These are phyloP conservation scores for Metrosideros polymorpha DNA, from an alignment of 441 rosid species.

Conservation along the genomic window DNA sequence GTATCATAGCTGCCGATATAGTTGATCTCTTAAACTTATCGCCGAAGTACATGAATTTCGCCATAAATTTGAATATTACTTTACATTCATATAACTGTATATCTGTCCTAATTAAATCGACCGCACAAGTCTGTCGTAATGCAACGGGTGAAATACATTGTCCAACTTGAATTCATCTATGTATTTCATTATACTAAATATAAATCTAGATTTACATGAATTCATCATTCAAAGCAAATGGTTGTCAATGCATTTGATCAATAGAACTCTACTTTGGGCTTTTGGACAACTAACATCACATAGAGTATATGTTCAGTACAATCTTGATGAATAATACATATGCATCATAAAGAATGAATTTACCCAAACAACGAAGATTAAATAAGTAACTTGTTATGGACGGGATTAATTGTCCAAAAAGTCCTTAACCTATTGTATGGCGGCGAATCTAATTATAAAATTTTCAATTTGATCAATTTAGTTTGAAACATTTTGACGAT, in stretches of 20 bases:
- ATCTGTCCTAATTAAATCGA: not conserved
- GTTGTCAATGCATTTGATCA: not conserved
- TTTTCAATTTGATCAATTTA: not conserved
- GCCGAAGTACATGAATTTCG: not conserved
- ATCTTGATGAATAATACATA: not conserved
- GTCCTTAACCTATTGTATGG: fast-evolving
- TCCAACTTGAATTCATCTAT: not conserved
- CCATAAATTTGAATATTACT: not conserved
- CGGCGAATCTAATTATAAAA: fast-evolving
- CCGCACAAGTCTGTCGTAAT: not conserved
- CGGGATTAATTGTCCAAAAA: not conserved
- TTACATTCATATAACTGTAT: not conserved
- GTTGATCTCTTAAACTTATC: not conserved
- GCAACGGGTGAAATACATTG: not conserved
- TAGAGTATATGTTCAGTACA: not conserved
- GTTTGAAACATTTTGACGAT: fast-evolving
- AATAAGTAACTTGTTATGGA: not conserved
- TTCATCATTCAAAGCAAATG: not conserved
- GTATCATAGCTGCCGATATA: not conserved
- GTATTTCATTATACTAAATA: not conserved
- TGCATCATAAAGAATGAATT: not conserved
- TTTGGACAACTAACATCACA: not conserved
- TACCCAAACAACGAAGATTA: not conserved
- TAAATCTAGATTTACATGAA: not conserved
- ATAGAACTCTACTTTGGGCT: not conserved